Conservation (phyloP, 805 yeast species). For the Lachancea quebecensis region DNA sequence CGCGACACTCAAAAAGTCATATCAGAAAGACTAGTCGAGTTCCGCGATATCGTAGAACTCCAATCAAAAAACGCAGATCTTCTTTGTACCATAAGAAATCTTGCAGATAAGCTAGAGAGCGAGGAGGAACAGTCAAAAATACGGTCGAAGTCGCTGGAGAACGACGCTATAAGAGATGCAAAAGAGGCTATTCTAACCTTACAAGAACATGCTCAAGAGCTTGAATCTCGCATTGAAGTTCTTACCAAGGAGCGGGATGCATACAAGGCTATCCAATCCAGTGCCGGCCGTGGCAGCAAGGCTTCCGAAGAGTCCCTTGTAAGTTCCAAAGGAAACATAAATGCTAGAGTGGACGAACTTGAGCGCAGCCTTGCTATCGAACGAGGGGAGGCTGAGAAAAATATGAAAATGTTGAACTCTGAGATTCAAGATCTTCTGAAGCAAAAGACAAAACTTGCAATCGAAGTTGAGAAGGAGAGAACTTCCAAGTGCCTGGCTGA, state of each 20-base stretch:
- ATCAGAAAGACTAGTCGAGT: conserved; percentile 64
- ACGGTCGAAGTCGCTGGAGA: conserved; percentile 28
- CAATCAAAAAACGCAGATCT: conserved; percentile 71
- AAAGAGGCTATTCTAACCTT: conserved; percentile 59
- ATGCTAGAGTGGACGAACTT: conserved; percentile 22
- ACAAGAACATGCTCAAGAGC: conserved; percentile 48
- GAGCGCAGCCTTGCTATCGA: conserved; percentile 20
- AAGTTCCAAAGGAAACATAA: not conserved
- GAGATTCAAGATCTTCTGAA: conserved; percentile 36
- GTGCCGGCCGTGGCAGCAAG: not conserved
- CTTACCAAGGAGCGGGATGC: conserved; percentile 64
- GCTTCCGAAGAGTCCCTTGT: not conserved
- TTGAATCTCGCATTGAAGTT: conserved; percentile 47
- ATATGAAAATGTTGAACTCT: conserved; percentile 42
- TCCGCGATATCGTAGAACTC: conserved; percentile 58
- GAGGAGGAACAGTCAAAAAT: conserved; percentile 41
- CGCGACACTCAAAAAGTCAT: conserved; percentile 70
- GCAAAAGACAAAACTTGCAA: conserved; percentile 41
- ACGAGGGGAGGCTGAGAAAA: conserved; percentile 35
- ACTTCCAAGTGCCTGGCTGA: conserved; percentile 48
- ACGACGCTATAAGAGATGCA: conserved; percentile 52
- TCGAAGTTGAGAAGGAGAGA: conserved; percentile 46
- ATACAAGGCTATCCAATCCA: conserved; percentile 33
- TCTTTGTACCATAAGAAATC: conserved; percentile 56
- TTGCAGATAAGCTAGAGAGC: conserved; percentile 65